These are phyloP conservation scores for Zea mays DNA, from an alignment of 176 grass and related monocot species.

Conservation along the genomic window Zm-B73-REFERENCE-NAM-5.0 NC_050098.1:5540001-5540500, in stretches of 20 bases:
- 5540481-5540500: neutral
- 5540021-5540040: slow-evolving; percentile 78
- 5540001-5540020: slow-evolving; percentile 77
- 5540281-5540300: slow-evolving; percentile 98
- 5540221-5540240: slow-evolving; percentile 72
- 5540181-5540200: slow-evolving; percentile 75
- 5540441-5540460: slow-evolving; percentile 65
- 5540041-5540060: slow-evolving; percentile 67
- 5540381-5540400: slow-evolving; percentile 71
- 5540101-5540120: slow-evolving; percentile 91
- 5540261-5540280: slow-evolving; percentile 78
- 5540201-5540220: slow-evolving; percentile 61
- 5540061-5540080: slow-evolving; percentile 63
- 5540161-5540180: slow-evolving; percentile 85
- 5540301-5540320: slow-evolving; percentile 91
- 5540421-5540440: slow-evolving; percentile 80
- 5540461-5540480: neutral
- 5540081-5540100: slow-evolving; percentile 70
- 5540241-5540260: slow-evolving; percentile 94
- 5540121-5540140: slow-evolving; percentile 62
- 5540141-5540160: slow-evolving; percentile 68
- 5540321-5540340: slow-evolving; percentile 66
- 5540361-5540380: slow-evolving; percentile 73
- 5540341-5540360: slow-evolving; percentile 75
- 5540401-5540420: slow-evolving; percentile 87